Percentiles rank a stretch among this genome's conserved stretches.
These are phyloP conservation scores for Ampelomyces quisqualis DNA, from an alignment of 2,329 filamentous ascomycete genomes.

Conservation along the genomic window DNA sequence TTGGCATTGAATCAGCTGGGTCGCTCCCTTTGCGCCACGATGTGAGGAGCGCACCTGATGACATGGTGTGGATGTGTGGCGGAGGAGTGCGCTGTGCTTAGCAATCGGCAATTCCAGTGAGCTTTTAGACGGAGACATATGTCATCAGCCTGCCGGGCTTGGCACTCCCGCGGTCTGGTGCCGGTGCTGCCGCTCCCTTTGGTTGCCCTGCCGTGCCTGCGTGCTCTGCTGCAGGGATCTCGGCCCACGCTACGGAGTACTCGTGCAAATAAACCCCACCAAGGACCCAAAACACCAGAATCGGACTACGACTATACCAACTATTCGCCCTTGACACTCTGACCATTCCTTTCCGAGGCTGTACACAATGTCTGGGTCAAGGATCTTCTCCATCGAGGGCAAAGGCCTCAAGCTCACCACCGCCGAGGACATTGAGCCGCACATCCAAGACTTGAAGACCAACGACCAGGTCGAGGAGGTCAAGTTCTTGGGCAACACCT, in stretches of 20 bases:
- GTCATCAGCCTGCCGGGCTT: slow-evolving; percentile 23
- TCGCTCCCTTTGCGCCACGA: background rate
- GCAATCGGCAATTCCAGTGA: slow-evolving; percentile 24
- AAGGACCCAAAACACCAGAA: slow-evolving; percentile 30
- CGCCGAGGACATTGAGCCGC: slow-evolving; percentile 79
- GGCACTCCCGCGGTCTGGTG: slow-evolving; percentile 23
- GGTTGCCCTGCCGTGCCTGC: background rate
- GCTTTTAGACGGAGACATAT: slow-evolving; percentile 10
- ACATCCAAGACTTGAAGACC: slow-evolving; percentile 73
- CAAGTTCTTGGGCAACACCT: slow-evolving; percentile 83
- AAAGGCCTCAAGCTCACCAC: slow-evolving; percentile 91
- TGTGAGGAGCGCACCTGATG: slow-evolving; percentile 27
- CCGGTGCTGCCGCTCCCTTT: slow-evolving; percentile 14
- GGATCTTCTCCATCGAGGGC: slow-evolving; percentile 86
- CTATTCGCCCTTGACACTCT: background rate
- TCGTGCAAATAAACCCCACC: slow-evolving; percentile 33
- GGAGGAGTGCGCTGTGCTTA: slow-evolving; percentile 23
- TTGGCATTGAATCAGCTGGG: too few species aligned
- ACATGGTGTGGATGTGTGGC: slow-evolving; percentile 30
- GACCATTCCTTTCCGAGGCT: background rate
- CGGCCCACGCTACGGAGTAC: slow-evolving; percentile 8
- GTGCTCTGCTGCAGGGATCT: slow-evolving; percentile 9
- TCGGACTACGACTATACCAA: slow-evolving; percentile 3
- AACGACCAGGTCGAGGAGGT: slow-evolving; percentile 81
- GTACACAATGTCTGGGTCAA: slow-evolving; percentile 51